phyloP scores from a whole-genome alignment of 495 filamentous ascomycete genomes.

The Tuber umbilicatum region DNA sequence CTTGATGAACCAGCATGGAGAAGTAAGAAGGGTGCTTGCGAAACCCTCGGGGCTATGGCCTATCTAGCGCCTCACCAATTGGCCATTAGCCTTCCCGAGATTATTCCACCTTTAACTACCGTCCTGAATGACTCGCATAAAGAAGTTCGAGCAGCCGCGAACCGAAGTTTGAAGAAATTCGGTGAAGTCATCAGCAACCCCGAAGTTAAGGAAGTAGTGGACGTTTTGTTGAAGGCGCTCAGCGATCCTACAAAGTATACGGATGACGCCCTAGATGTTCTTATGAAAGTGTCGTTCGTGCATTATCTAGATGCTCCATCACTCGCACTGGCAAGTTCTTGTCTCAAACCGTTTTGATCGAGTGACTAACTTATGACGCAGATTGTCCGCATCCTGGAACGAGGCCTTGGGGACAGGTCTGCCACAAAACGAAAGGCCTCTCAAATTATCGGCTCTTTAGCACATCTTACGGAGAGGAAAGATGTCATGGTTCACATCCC shows the following conservation, averaged over 20 bases:
- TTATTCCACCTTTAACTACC: constrained; percentile 87
- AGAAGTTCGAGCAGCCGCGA: constrained; percentile 84
- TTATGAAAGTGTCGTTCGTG: constrained; percentile 92
- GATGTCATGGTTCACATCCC: constrained; percentile 87
- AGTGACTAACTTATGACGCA: constrained; percentile 14
- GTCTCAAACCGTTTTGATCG: not conserved
- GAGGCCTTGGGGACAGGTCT: constrained; percentile 81
- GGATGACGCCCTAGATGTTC: constrained; percentile 82
- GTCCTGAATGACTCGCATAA: constrained; percentile 98
- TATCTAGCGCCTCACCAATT: constrained; percentile 94
- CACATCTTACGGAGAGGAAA: constrained; percentile 92
- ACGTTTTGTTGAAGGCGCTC: constrained; percentile 86
- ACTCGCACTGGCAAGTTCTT: constrained; percentile 63
- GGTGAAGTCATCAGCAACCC: constrained; percentile 98
- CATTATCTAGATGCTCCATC: constrained; percentile 96
- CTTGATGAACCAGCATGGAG: constrained; percentile 94
- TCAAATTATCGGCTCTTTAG: constrained; percentile 94
- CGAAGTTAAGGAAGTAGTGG: constrained; percentile 84
- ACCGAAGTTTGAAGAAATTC: constrained; percentile 92
- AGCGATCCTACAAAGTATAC: constrained; percentile 97
- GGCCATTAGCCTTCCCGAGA: constrained; percentile 83
- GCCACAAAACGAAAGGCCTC: constrained; percentile 91
- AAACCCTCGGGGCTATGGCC: constrained; percentile 93
- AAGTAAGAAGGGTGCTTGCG: constrained; percentile 95
- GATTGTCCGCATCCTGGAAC: constrained; percentile 80